Percentiles rank a stretch among this genome's conserved stretches.
phyloP scores from a whole-genome alignment of 2,329 filamentous ascomycete species.

The Aspergillus brasiliensis region DNA sequence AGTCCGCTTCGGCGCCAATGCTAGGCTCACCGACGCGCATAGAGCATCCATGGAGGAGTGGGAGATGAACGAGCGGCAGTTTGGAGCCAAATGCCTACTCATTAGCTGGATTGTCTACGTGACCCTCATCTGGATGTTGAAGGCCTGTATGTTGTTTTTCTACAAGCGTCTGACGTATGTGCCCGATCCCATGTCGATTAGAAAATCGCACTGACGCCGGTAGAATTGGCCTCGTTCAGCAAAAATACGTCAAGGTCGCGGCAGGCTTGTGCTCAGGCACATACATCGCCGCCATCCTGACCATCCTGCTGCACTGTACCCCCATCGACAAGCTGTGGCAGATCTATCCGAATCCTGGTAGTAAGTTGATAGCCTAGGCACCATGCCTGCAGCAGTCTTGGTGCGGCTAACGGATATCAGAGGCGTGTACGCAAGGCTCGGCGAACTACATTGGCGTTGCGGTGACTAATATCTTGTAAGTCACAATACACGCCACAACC shows the following conservation, averaged over 20 bases:
- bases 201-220: background rate
- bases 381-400: too few species aligned
- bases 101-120: constrained; percentile 48
- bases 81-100: constrained; percentile 38
- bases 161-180: constrained; percentile 48
- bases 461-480: constrained; percentile 41
- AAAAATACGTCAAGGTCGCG: constrained; percentile 42
- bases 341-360: constrained; percentile 45
- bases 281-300: constrained; percentile 37
- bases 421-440: constrained; percentile 37
- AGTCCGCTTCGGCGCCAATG: constrained; percentile 46
- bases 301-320: constrained; percentile 41
- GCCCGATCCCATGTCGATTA: background rate
- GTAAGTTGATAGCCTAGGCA: constrained; percentile 25
- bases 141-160: constrained; percentile 49
- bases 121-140: constrained; percentile 47
- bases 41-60: constrained; percentile 33
- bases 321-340: constrained; percentile 46
- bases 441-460: constrained; percentile 44
- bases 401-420: background rate
- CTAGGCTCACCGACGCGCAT: constrained; percentile 37
- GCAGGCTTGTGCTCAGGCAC: constrained; percentile 32
- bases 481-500: background rate
- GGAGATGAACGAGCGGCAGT: constrained; percentile 30
- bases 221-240: constrained; percentile 42